Evolutionary conservation across 1,284 basidiomycete genomes (phyloP).

Genomic region (Amanita bisporigera): DNA sequence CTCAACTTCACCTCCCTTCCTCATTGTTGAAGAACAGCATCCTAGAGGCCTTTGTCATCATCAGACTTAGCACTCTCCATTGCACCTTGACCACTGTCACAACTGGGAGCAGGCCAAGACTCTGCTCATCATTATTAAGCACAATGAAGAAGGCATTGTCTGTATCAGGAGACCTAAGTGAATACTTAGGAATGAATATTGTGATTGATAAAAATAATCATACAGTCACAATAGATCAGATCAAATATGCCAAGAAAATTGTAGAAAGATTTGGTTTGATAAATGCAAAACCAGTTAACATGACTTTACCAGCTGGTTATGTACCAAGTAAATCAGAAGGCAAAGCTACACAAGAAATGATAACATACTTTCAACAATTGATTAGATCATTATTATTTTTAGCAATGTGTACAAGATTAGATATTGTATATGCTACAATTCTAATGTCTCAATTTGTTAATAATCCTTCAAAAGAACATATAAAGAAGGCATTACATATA

Average conservation of each 20-base stretch:
- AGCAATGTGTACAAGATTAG: slow-evolving; percentile 6
- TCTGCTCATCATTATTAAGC: no score
- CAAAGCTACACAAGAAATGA: neutral
- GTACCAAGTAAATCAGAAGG: slow-evolving; percentile 12
- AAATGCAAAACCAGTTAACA: slow-evolving; percentile 36
- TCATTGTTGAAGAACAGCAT: no score
- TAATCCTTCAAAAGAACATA: slow-evolving; percentile 9
- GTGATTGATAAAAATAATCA: slow-evolving; percentile 27
- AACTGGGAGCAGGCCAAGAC: no score
- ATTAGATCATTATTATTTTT: slow-evolving; percentile 9
- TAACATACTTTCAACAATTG: slow-evolving; percentile 1
- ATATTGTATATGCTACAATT: slow-evolving; percentile 6
- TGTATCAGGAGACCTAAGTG: slow-evolving; percentile 12
- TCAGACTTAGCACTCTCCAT: no score
- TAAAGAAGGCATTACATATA: slow-evolving; percentile 6
- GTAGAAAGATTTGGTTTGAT: slow-evolving; percentile 34
- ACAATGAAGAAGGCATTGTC: no score
- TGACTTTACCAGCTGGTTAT: slow-evolving; percentile 38
- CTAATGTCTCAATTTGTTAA: slow-evolving; percentile 6
- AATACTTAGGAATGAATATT: slow-evolving; percentile 47
- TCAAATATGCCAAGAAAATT: slow-evolving; percentile 41
- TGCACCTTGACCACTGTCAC: no score
- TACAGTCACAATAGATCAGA: slow-evolving; percentile 41
- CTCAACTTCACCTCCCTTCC: no score
- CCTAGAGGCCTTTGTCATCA: no score